These are phyloP conservation scores for Stephanodiscus triporus DNA, from an alignment of 108 stramenopile genomes.

Conservation along the genomic window DNA sequence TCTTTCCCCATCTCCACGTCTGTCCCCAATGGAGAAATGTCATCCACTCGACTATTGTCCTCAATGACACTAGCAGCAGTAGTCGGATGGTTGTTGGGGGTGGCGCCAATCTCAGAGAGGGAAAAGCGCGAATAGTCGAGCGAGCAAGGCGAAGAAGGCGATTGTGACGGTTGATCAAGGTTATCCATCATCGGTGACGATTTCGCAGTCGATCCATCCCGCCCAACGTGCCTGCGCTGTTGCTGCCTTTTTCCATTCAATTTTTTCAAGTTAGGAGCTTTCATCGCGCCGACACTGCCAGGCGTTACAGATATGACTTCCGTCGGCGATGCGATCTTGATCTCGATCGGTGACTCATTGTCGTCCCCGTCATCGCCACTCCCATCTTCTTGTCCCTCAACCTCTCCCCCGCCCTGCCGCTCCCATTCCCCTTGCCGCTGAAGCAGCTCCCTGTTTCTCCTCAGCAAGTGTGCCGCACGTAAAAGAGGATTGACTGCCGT, in stretches of 20 bases:
- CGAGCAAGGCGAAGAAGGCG: constrained; percentile 26
- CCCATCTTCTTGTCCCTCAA: constrained; percentile 9
- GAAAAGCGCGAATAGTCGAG: constrained; percentile 46
- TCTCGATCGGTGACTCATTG: neutral
- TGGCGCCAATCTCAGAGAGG: neutral
- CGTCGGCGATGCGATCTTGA: neutral
- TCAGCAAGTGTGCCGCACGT: constrained; percentile 58
- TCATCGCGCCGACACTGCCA: neutral
- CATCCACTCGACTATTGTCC: neutral
- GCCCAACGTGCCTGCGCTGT: neutral
- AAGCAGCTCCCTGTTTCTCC: constrained; percentile 18
- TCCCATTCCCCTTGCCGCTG: neutral
- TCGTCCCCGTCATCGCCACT: neutral
- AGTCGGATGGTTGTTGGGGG: constrained; percentile 1
- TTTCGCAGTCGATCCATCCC: neutral
- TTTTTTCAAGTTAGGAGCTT: neutral
- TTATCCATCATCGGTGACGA: constrained; percentile 10
- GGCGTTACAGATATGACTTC: neutral
- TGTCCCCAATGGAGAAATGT: too few species aligned
- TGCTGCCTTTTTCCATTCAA: neutral
- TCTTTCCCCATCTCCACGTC: neutral
- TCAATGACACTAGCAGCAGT: neutral
- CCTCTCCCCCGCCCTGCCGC: neutral
- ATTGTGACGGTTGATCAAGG: neutral
- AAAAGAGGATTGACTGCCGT: constrained; percentile 77